Evolutionary conservation across 179 eudicot species (phyloP).

Genomic region (Kewa caespitosa): DNA sequence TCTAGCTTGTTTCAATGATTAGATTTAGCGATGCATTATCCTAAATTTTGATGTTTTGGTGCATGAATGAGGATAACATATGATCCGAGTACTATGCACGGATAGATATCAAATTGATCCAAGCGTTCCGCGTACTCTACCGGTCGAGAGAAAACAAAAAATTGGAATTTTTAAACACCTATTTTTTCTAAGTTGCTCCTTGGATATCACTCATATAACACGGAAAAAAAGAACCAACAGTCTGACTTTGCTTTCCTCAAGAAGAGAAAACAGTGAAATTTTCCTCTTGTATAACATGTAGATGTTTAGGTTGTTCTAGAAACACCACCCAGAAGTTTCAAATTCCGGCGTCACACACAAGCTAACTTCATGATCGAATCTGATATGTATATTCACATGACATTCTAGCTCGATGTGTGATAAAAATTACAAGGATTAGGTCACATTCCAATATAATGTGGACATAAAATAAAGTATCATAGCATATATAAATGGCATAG

Average conservation of each 20-base stretch:
- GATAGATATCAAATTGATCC: neutral
- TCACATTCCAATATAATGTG: neutral
- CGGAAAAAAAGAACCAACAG: conserved; percentile 1
- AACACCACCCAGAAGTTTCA: neutral
- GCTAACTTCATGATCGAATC: neutral
- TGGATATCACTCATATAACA: neutral
- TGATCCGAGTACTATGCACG: neutral
- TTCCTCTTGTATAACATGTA: neutral
- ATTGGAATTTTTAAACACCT: neutral
- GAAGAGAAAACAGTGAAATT: conserved; percentile 11
- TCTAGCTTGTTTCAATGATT: conserved; percentile 5
- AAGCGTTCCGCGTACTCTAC: no score
- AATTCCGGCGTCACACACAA: neutral
- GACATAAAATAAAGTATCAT: neutral
- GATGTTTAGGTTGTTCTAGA: neutral
- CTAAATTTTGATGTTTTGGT: neutral
- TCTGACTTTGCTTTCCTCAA: neutral
- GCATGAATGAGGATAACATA: neutral
- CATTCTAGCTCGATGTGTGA: neutral
- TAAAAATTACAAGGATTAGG: neutral
- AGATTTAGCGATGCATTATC: conserved; percentile 12
- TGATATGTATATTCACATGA: neutral
- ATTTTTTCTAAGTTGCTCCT: neutral
- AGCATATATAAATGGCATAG: neutral
- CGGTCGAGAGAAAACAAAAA: neutral